phyloP scores from a whole-genome alignment of 2,329 filamentous ascomycete species.

The Aspergillus alliaceus region DNA sequence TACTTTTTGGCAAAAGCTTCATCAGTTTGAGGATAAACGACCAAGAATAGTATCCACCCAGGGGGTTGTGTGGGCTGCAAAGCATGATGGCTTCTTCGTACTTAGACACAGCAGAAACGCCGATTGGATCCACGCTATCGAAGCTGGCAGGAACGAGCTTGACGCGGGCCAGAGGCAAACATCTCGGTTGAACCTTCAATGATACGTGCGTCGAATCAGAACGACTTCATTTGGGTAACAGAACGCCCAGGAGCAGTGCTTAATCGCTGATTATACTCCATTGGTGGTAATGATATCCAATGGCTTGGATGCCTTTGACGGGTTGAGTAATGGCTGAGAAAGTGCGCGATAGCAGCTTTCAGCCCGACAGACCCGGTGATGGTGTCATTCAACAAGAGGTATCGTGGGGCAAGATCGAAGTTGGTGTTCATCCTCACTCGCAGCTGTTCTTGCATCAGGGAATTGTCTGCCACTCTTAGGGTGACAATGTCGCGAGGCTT shows the following conservation, averaged over 20 bases:
- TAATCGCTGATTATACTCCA: not conserved
- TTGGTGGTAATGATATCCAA: not conserved
- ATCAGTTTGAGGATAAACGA: not conserved
- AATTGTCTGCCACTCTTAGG: not conserved
- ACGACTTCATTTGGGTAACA: not conserved
- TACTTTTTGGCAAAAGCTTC: slow-evolving; percentile 50
- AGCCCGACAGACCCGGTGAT: not conserved
- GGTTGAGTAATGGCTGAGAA: not conserved
- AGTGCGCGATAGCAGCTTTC: not conserved
- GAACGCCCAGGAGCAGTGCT: not conserved
- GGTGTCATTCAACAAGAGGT: not conserved
- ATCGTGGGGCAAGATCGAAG: not conserved
- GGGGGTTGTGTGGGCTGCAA: not conserved
- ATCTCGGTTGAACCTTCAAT: not conserved
- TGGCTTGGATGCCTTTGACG: not conserved
- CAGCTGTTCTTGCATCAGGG: not conserved
- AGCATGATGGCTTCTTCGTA: not conserved
- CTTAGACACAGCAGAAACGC: not conserved
- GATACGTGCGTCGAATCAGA: not conserved
- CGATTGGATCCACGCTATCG: not conserved
- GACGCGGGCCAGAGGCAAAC: not conserved
- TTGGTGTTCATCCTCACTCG: not conserved
- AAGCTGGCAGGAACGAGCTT: not conserved
- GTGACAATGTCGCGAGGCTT: not conserved
- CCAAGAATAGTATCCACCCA: not conserved